Conservation (phyloP, 805 yeast genomes). For the Starmerella apis region DNA sequence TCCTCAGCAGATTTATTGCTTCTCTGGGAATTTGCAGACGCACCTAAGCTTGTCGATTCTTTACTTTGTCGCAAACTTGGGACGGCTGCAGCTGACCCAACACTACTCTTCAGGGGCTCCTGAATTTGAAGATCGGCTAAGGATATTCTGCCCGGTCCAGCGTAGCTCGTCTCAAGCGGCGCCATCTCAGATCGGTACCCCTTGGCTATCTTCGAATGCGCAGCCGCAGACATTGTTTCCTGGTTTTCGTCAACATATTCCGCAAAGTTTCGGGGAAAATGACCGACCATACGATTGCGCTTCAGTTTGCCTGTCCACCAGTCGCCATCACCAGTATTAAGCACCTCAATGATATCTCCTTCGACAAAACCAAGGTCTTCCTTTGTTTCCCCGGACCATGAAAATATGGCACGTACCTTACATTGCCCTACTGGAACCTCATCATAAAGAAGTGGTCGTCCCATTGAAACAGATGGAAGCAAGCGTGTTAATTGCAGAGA, state of each 20-base stretch:
- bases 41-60: not conserved
- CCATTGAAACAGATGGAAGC: conserved; percentile 10
- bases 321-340: conserved; percentile 68
- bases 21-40: conserved; percentile 5
- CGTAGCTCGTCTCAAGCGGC: conserved; percentile 1
- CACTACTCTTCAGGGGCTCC: conserved; percentile 10
- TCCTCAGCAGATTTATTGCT: conserved; percentile 26
- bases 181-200: not conserved
- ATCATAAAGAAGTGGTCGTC: conserved; percentile 17
- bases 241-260: conserved; percentile 36
- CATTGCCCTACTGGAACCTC: conserved; percentile 42
- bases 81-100: not conserved
- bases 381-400: conserved; percentile 89
- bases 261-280: conserved; percentile 82
- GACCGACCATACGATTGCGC: conserved; percentile 72
- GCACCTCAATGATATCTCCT: conserved; percentile 82
- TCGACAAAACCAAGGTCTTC: conserved; percentile 89
- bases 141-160: conserved; percentile 6
- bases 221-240: conserved; percentile 22
- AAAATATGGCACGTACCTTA: conserved; percentile 68
- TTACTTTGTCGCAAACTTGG: not conserved
- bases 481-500: too few species aligned
- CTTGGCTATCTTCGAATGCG: conserved; percentile 5
- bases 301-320: conserved; percentile 84
- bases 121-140: conserved; percentile 18